These are phyloP conservation scores for Sarocladium kiliense DNA, from an alignment of 2,329 filamentous ascomycete genomes.

Conservation along the genomic window DNA sequence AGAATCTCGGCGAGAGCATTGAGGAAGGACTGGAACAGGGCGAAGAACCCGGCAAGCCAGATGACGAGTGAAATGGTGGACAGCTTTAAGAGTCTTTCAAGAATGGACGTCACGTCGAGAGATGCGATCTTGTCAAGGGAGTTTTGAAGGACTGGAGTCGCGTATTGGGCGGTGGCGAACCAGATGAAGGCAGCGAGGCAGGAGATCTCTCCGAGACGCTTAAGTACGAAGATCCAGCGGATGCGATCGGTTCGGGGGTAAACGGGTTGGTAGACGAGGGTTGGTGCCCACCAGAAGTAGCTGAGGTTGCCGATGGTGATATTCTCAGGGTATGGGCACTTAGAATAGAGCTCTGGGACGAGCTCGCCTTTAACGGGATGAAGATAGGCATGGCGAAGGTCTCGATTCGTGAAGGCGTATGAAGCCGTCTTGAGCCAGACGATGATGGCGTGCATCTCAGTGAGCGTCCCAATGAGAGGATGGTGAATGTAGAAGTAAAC, in stretches of 20 bases:
- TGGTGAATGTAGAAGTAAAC: slow-evolving; percentile 93
- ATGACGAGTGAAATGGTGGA: slow-evolving; percentile 93
- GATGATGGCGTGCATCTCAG: slow-evolving; percentile 86
- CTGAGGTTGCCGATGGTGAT: slow-evolving; percentile 82
- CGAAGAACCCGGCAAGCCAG: slow-evolving; percentile 97
- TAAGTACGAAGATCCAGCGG: slow-evolving; percentile 82
- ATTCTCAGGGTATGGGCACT: slow-evolving; percentile 85
- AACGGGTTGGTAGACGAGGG: slow-evolving; percentile 91
- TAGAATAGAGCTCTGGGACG: slow-evolving; percentile 74
- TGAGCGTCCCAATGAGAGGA: slow-evolving; percentile 85
- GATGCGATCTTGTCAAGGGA: slow-evolving; percentile 81
- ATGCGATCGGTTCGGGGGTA: slow-evolving; percentile 82
- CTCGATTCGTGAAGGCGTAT: slow-evolving; percentile 94
- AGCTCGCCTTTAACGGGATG: slow-evolving; percentile 65
- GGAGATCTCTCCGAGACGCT: slow-evolving; percentile 72
- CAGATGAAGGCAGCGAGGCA: slow-evolving; percentile 86
- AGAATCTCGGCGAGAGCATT: slow-evolving; percentile 89
- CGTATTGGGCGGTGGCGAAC: slow-evolving; percentile 92
- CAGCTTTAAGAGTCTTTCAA: slow-evolving; percentile 89
- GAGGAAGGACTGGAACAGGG: slow-evolving; percentile 85
- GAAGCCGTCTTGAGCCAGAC: slow-evolving; percentile 96
- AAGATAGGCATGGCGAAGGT: slow-evolving; percentile 85
- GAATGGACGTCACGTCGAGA: slow-evolving; percentile 73
- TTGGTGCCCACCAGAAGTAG: slow-evolving; percentile 98
- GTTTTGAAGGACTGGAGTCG: slow-evolving; percentile 82